Evolutionary conservation across 495 filamentous ascomycete genomes (phyloP).

Genomic region (Aspergillus ostianus): DNA sequence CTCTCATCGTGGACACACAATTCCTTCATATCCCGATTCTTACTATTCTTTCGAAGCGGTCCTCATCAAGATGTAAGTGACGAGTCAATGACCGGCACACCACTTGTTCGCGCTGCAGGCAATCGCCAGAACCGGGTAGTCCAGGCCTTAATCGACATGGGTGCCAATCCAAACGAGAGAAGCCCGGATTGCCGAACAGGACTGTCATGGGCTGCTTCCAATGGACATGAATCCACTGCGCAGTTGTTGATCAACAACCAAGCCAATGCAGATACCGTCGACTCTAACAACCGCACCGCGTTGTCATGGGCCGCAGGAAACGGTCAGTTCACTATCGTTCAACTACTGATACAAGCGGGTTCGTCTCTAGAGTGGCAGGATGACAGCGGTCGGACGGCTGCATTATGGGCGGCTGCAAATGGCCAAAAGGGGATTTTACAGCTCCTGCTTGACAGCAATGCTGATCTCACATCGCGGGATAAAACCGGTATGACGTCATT

Average conservation of each 20-base stretch:
- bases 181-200: neutral
- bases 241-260: neutral
- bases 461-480: neutral
- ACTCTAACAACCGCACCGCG: neutral
- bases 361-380: neutral
- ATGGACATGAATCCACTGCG: neutral
- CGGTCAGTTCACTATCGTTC: neutral
- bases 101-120: neutral
- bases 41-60: neutral
- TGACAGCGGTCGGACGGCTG: neutral
- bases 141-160: neutral
- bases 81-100: neutral
- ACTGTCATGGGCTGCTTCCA: neutral
- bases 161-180: neutral
- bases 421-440: neutral
- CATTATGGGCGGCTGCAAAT: neutral
- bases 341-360: neutral
- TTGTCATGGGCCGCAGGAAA: neutral
- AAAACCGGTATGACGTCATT: neutral
- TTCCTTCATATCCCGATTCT: neutral
- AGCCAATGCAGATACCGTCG: neutral
- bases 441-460: neutral
- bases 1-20: neutral
- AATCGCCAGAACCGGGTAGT: neutral
- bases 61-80: neutral